Evolutionary conservation across 352 stramenopile species (phyloP).

Genomic region (Plasmopara halstedii): DNA sequence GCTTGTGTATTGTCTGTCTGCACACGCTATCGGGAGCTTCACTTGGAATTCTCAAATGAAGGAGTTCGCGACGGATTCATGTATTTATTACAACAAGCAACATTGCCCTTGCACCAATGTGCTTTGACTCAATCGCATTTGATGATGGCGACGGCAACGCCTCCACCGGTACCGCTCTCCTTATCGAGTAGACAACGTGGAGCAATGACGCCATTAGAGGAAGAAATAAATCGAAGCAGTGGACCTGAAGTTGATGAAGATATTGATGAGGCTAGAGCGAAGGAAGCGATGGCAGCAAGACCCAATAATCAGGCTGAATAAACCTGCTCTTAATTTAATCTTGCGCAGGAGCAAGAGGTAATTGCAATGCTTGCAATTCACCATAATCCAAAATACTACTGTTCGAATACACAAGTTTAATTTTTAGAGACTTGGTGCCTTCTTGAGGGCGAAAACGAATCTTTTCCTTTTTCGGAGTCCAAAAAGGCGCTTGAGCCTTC

Average conservation of each 20-base stretch:
- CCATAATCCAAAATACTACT: too few species aligned
- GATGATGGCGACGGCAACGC: conserved; percentile 10
- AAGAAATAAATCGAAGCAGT: conserved; percentile 8
- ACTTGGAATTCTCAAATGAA: conserved; percentile 62
- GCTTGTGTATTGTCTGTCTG: conserved; percentile 51
- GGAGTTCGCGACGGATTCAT: conserved; percentile 59
- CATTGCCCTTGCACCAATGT: conserved; percentile 34
- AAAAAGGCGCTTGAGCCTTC: conserved; percentile 21
- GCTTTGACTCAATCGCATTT: conserved; percentile 6
- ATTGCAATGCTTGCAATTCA: too few species aligned
- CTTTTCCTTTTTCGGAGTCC: conserved; percentile 22
- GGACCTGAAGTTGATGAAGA: conserved; percentile 20
- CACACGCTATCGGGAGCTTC: conserved; percentile 55
- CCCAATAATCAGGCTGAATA: conserved; percentile 28
- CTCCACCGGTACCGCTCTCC: conserved; percentile 6
- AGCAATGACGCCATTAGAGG: conserved; percentile 2
- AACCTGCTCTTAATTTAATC: too few species aligned
- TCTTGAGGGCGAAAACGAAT: conserved; percentile 22
- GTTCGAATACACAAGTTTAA: too few species aligned
- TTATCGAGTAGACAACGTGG: conserved; percentile 1
- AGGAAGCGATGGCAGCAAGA: conserved; percentile 7
- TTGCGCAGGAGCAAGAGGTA: too few species aligned
- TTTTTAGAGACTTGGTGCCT: conserved; percentile 22
- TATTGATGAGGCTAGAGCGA: conserved; percentile 4
- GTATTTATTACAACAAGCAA: conserved; percentile 60